These are phyloP conservation scores for Rheum nobile DNA, from an alignment of 148 eudicot species.

Conservation along the genomic window DNA sequence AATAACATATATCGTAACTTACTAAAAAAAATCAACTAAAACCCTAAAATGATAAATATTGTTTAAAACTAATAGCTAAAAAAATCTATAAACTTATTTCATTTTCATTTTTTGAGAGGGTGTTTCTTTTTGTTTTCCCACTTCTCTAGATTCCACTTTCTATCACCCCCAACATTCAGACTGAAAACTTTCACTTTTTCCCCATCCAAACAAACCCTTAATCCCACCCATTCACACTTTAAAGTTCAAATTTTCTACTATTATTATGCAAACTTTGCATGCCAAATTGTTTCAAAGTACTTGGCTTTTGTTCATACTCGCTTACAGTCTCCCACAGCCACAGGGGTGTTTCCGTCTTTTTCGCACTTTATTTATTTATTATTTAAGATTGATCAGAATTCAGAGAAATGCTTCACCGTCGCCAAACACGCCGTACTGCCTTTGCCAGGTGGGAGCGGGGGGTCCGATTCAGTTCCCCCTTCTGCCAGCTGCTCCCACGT, in stretches of 20 bases:
- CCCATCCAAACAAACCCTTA: slow-evolving; percentile 1
- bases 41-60: no score
- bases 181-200: neutral
- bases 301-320: neutral
- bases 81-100: no score
- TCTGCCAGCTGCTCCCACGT: neutral
- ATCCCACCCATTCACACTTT: neutral
- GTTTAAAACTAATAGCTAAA: no score
- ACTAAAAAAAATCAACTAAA: no score
- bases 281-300: neutral
- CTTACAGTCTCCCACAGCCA: neutral
- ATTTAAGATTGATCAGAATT: neutral
- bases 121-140: neutral
- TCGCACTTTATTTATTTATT: neutral
- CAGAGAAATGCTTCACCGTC: neutral
- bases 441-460: slow-evolving; percentile 4
- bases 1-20: no score
- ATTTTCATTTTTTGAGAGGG: no score
- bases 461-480: neutral
- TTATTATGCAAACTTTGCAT: neutral
- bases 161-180: neutral
- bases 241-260: neutral
- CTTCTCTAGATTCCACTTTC: slow-evolving; percentile 5
- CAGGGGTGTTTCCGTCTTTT: neutral
- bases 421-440: slow-evolving; percentile 2